Conservation (phyloP, 305 asterid genomes). For the Plantago coronopus region DNA sequence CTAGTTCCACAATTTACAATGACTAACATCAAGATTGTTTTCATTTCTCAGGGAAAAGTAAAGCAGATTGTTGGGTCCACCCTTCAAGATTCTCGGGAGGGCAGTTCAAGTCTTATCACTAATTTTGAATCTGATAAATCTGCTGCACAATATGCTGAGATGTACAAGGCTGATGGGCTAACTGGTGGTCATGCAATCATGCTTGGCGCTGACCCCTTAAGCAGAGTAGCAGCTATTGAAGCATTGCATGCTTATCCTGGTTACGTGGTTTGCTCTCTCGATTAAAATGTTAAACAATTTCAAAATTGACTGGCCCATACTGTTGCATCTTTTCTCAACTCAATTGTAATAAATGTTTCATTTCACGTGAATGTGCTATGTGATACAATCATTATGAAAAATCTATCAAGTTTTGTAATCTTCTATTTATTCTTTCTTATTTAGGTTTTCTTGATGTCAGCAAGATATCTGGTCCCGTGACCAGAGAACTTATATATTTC, state of each 20-base stretch:
- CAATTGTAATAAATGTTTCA: background rate
- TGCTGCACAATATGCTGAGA: conserved; percentile 82
- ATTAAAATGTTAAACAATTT: conserved; percentile 1
- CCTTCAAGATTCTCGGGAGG: conserved; percentile 72
- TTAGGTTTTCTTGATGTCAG: background rate
- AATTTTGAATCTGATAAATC: conserved; percentile 89
- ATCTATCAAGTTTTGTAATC: background rate
- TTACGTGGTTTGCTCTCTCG: conserved; percentile 23
- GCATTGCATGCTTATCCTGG: conserved; percentile 94
- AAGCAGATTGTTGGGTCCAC: conserved; percentile 99
- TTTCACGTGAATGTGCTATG: background rate
- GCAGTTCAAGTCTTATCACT: conserved; percentile 62
- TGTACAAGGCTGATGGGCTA: conserved; percentile 74
- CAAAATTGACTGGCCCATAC: background rate
- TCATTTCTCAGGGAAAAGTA: conserved; percentile 78
- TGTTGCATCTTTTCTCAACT: background rate
- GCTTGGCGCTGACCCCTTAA: conserved; percentile 96
- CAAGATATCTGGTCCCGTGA: background rate
- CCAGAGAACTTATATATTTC: too few relatives aligned
- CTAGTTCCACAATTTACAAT: conserved; percentile 2
- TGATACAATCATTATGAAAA: background rate
- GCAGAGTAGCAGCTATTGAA: conserved; percentile 73
- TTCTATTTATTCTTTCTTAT: background rate
- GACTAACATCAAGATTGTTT: conserved; percentile 15
- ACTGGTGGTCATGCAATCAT: conserved; percentile 92